phyloP scores from a whole-genome alignment of 345 rosid genomes.

The Linum trigynum region DNA sequence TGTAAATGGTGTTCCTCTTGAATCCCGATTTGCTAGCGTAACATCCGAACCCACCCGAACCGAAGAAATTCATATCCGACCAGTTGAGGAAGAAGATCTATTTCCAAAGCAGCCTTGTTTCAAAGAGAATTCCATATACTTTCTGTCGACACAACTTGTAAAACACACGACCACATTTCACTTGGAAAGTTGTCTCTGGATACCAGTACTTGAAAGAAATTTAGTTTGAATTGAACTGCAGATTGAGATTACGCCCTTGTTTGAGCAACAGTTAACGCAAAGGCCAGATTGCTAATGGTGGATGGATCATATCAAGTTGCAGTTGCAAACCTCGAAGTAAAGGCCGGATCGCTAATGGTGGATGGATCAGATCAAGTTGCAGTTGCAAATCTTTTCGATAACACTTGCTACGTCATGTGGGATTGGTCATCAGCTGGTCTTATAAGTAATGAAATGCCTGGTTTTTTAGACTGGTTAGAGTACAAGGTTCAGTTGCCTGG shows the following conservation, averaged over 20 bases:
- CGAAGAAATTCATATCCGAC: neutral
- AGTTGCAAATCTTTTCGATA: neutral
- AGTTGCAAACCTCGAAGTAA: neutral
- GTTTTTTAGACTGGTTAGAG: neutral
- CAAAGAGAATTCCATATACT: too few relatives aligned
- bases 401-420: neutral
- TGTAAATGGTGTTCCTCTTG: neutral
- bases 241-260: conserved; percentile 92
- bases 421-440: neutral
- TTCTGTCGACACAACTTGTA: too few relatives aligned
- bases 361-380: neutral
- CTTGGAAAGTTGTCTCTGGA: neutral
- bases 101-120: too few relatives aligned
- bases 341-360: too few relatives aligned
- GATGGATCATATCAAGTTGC: neutral
- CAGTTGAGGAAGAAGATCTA: neutral
- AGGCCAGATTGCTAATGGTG: neutral
- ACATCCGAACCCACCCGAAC: neutral
- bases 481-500: neutral
- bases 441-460: neutral
- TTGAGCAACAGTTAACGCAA: conserved; percentile 66
- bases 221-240: conserved; percentile 22
- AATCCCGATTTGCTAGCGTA: neutral
- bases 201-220: neutral
- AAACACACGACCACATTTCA: too few relatives aligned